Percentiles rank a stretch among this genome's conserved stretches.
These are phyloP conservation scores for Juglanconis sp. DNA, from an alignment of 2,329 filamentous ascomycete species.

Conservation along the genomic window DNA sequence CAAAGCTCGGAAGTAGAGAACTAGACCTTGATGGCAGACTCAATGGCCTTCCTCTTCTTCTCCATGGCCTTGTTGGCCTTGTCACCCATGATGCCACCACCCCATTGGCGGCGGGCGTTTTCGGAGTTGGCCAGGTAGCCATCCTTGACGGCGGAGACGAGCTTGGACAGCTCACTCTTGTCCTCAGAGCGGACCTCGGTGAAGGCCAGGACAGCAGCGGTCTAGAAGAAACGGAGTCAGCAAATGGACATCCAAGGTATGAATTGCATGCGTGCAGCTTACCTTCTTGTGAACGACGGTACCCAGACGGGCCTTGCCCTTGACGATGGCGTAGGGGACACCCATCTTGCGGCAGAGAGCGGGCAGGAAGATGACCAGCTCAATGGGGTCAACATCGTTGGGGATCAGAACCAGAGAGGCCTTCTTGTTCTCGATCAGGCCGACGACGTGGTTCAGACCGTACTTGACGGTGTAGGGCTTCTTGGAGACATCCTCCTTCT, in stretches of 20 bases:
- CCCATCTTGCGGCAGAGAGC: constrained; percentile 99
- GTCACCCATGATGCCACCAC: constrained; percentile 97
- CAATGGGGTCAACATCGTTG: constrained; percentile 99
- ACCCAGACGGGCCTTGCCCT: constrained; percentile 98
- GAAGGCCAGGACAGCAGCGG: constrained; percentile 89
- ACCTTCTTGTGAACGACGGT: constrained; percentile 99
- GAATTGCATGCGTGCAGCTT: constrained; percentile 22
- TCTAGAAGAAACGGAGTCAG: constrained; percentile 51
- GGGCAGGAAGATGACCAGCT: constrained; percentile 98
- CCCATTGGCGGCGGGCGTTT: constrained; percentile 88
- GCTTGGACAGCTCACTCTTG: constrained; percentile 97
- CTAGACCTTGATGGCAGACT: constrained; percentile 98
- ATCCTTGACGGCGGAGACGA: constrained; percentile 94
- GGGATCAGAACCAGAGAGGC: constrained; percentile 95
- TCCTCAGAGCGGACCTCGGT: constrained; percentile 98
- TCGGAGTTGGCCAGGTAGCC: constrained; percentile 96
- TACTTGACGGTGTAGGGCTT: constrained; percentile 99
- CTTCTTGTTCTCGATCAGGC: constrained; percentile 99
- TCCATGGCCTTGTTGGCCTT: constrained; percentile 77
- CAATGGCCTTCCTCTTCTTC: constrained; percentile 94
- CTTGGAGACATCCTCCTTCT: constrained; percentile 99
- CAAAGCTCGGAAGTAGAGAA: constrained; percentile 17
- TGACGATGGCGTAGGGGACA: constrained; percentile 97
- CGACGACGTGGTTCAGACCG: constrained; percentile 98
- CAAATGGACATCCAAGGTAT: background rate